These are phyloP conservation scores for Trichoderma atroviride DNA, from an alignment of 2,329 filamentous ascomycete genomes.

Conservation along the genomic window DNA sequence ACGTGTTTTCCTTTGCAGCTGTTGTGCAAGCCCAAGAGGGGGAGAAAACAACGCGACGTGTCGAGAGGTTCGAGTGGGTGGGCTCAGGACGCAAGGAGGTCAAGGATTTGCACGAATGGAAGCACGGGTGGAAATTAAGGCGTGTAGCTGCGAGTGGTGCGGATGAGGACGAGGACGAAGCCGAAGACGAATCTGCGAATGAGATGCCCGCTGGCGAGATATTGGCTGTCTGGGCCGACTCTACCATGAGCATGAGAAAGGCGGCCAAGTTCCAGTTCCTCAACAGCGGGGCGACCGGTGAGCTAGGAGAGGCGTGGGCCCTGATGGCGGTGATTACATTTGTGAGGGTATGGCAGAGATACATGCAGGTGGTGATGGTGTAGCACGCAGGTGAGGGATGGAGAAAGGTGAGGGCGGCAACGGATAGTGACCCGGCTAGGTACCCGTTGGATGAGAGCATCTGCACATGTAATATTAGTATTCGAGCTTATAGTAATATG, in stretches of 20 bases:
- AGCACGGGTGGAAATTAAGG: constrained; percentile 45
- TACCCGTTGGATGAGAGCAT: neutral
- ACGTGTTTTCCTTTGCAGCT: constrained; percentile 40
- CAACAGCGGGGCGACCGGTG: constrained; percentile 43
- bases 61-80: constrained; percentile 50
- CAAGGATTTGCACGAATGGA: constrained; percentile 36
- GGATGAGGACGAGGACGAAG: neutral
- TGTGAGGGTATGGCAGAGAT: constrained; percentile 27
- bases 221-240: constrained; percentile 43
- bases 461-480: neutral
- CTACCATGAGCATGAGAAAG: constrained; percentile 31
- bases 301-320: constrained; percentile 47
- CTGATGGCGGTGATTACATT: constrained; percentile 47
- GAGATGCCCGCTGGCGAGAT: constrained; percentile 42
- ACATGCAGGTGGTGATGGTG: constrained; percentile 17
- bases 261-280: constrained; percentile 46
- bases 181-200: constrained; percentile 19
- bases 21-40: constrained; percentile 35
- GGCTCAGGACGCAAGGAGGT: constrained; percentile 41
- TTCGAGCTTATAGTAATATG: neutral
- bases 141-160: constrained; percentile 27
- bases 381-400: neutral
- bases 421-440: neutral
- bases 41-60: constrained; percentile 4
- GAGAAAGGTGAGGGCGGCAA: neutral